Base-by-base conservation (phyloP, 2,329 filamentous ascomycete genomes). In the Diaporthe ilicicola region DNA sequence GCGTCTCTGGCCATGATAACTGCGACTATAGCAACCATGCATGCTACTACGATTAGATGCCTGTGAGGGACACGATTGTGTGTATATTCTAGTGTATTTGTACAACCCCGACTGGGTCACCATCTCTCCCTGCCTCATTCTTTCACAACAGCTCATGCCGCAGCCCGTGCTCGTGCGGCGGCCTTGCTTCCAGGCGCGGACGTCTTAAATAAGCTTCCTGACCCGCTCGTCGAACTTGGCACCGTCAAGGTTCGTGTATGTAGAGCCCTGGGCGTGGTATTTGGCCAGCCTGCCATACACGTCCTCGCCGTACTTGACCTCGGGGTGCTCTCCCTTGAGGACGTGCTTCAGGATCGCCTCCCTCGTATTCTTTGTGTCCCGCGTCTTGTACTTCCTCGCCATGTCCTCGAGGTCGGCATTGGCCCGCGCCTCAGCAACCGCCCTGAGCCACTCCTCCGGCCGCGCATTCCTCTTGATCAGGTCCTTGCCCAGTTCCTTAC, bases 321-420 rank as follows among this genome's bases (percentile, higher is more conserved):
- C 67, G 3, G 80, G 77, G 74, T 85, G 82, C 65, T 78, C 77
- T 59, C 84, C 84, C 66, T 79, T 77, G 53, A 85, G 73, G 3
- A 79, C 77, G 44, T 78, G 74, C 71, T 84, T 79, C 9, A 83
- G 65, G 12, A 85, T 80, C 19, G 81, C 81, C 68, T 74, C 73
- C 76, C 75, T 79, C 6, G 71, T 69, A 15, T 34, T 71, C 51
- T 66, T 66, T 10, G 66, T 59, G 24, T 76, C 78, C 59, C 73
- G 61, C 29, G 69, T 73, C 64, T 54, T 53, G 32, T 62, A 37
- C 22, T 22, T 46, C 15, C 51, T 44, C 44, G 67, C 69, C 5
- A 22, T 4, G 7, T 10, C 10, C 2, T 13, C 10, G 3, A 73
- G 9, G 12, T 13, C 15, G 10, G 42, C 50, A 44, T 48, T 29